Conservation (phyloP, 148 eudicot species). For the Vaccinium macrocarpon region DNA sequence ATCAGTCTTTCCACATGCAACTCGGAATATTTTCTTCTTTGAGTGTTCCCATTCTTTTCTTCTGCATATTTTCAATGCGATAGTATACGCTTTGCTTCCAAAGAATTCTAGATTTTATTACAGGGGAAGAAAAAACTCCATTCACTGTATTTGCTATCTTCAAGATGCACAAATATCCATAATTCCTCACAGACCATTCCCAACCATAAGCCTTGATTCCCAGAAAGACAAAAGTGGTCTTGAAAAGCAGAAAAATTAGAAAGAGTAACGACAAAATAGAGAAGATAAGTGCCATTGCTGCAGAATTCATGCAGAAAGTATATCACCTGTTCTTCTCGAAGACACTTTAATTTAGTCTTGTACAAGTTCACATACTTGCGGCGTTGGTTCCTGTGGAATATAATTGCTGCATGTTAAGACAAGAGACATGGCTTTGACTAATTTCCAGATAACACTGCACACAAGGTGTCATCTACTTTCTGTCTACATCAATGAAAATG, state of each 20-base stretch:
- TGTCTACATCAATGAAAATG: background rate
- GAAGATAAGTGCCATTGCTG: background rate
- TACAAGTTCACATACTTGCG: conserved; percentile 88
- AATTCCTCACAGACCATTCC: background rate
- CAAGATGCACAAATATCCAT: background rate
- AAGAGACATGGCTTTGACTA: background rate
- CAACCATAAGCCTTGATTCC: background rate
- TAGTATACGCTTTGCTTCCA: background rate
- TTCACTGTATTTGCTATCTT: background rate
- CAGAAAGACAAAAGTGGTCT: background rate
- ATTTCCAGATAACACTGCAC: background rate
- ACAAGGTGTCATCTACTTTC: background rate
- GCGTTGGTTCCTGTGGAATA: conserved; percentile 48
- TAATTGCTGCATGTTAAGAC: background rate
- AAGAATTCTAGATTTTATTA: background rate
- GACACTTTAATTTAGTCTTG: conserved; percentile 76
- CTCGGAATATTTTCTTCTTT: background rate
- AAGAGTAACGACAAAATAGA: background rate
- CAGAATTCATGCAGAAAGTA: conserved; percentile 13
- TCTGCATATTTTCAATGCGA: background rate
- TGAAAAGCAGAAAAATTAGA: background rate
- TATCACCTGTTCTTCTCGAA: conserved; percentile 77
- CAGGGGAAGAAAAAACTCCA: background rate
- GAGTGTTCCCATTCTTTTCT: background rate
- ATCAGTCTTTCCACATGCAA: background rate